Conservation (phyloP, 345 rosid genomes). For the Salix udensis region DNA sequence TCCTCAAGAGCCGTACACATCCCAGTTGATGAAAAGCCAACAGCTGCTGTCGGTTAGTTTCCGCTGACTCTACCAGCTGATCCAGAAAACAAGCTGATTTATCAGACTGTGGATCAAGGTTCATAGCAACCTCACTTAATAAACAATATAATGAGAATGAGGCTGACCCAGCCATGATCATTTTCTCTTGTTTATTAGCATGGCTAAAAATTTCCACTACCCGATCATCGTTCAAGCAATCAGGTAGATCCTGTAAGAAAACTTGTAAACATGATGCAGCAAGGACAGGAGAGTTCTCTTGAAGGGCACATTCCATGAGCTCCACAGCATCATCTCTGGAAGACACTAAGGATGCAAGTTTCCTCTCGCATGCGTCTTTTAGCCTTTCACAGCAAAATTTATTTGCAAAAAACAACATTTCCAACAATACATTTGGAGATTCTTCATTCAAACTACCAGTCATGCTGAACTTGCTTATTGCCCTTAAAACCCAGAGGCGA, state of each 20-base stretch:
- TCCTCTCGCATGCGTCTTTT: conserved; percentile 82
- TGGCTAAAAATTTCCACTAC: conserved; percentile 60
- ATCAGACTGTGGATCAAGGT: conserved; percentile 63
- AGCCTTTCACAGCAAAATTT: conserved; percentile 89
- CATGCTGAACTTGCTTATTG: conserved; percentile 62
- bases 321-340: conserved; percentile 78
- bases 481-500: conserved; percentile 66
- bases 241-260: conserved; percentile 71
- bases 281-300: conserved; percentile 70
- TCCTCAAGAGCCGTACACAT: conserved; percentile 73
- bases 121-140: conserved; percentile 83
- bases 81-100: conserved; percentile 63
- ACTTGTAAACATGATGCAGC: conserved; percentile 87
- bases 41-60: conserved; percentile 59
- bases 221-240: conserved; percentile 64
- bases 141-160: conserved; percentile 74
- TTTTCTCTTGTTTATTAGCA: conserved; percentile 51
- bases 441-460: conserved; percentile 54
- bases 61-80: conserved; percentile 64
- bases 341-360: conserved; percentile 63
- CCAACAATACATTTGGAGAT: conserved; percentile 59
- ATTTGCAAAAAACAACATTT: conserved; percentile 80
- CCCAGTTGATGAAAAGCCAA: conserved; percentile 92
- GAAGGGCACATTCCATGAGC: conserved; percentile 84
- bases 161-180: conserved; percentile 75